phyloP scores from a whole-genome alignment of 2,329 filamentous ascomycete species.

The Raffaelea arxii region DNA sequence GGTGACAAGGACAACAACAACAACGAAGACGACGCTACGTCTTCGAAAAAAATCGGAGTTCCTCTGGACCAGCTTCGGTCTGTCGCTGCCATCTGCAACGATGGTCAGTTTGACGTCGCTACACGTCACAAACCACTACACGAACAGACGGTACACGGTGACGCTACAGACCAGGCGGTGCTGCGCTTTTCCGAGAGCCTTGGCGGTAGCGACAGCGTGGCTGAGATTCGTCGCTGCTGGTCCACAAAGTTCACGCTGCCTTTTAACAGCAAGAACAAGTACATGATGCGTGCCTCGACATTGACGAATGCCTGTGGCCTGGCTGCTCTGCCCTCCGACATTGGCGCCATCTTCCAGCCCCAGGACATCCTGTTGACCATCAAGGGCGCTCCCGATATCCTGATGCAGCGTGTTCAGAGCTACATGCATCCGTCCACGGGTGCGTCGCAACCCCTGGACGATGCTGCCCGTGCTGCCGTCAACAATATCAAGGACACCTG shows the following conservation, averaged over 20 bases:
- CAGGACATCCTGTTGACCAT: constrained; percentile 52
- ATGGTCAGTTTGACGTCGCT: constrained; percentile 62
- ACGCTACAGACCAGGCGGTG: constrained; percentile 68
- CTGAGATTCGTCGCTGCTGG: constrained; percentile 53
- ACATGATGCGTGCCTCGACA: constrained; percentile 58
- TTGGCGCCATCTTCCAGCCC: constrained; percentile 23
- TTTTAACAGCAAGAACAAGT: constrained; percentile 81
- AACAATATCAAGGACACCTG: constrained; percentile 56
- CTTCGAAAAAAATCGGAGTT: no score
- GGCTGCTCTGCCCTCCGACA: constrained; percentile 25
- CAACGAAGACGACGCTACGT: constrained; percentile 15
- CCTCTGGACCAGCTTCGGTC: constrained; percentile 49
- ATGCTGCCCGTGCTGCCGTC: constrained; percentile 32
- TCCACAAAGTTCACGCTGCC: constrained; percentile 56
- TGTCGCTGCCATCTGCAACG: constrained; percentile 61
- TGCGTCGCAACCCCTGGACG: constrained; percentile 37
- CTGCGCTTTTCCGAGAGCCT: constrained; percentile 61
- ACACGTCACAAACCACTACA: constrained; percentile 48
- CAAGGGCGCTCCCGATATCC: constrained; percentile 68
- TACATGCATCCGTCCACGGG: constrained; percentile 45
- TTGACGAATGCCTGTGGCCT: constrained; percentile 28
- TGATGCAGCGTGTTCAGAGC: constrained; percentile 52
- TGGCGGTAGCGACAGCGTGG: constrained; percentile 46
- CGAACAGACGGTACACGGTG: constrained; percentile 58
- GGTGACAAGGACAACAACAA: constrained; percentile 7